phyloP scores from a whole-genome alignment of 2,329 filamentous ascomycete genomes.

The Fusarium goolgardi region DNA sequence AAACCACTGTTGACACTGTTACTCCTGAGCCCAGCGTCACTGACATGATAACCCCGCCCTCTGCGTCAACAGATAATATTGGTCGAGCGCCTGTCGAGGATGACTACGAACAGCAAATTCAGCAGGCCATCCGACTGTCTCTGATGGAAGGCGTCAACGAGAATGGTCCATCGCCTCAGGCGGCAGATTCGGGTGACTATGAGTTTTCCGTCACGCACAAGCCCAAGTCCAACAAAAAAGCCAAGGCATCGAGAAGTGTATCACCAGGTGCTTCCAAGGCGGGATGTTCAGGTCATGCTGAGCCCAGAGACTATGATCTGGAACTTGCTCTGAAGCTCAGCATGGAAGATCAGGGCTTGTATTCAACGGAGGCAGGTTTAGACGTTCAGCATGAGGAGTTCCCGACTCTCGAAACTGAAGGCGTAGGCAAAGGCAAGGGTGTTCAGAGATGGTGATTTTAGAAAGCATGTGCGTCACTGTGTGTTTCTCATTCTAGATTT shows the following conservation, averaged over 20 bases:
- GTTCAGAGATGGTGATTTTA: conserved; percentile 46
- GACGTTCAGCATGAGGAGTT: conserved; percentile 53
- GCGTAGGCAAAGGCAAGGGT: conserved; percentile 59
- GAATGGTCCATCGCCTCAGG: conserved; percentile 58
- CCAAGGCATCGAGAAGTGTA: conserved; percentile 51
- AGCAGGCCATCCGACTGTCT: conserved; percentile 71
- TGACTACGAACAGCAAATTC: conserved; percentile 70
- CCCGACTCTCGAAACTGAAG: conserved; percentile 54
- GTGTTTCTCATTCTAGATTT: conserved; percentile 5
- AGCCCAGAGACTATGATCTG: conserved; percentile 64
- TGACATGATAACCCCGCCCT: conserved; percentile 52
- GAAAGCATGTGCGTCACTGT: neutral
- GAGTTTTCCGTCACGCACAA: conserved; percentile 65
- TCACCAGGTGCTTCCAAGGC: conserved; percentile 54
- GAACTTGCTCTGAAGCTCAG: conserved; percentile 71
- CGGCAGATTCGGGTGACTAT: conserved; percentile 60
- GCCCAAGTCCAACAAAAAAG: conserved; percentile 54
- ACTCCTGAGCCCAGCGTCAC: conserved; percentile 67
- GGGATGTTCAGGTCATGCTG: conserved; percentile 32
- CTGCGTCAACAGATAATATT: conserved; percentile 22
- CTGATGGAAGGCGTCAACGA: conserved; percentile 67
- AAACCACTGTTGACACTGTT: conserved; percentile 58
- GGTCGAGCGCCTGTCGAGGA: conserved; percentile 52
- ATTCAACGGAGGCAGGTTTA: conserved; percentile 20
- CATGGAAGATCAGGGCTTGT: conserved; percentile 63